phyloP scores from a whole-genome alignment of 2,329 filamentous ascomycete genomes.

The Botrytis medusae region DNA sequence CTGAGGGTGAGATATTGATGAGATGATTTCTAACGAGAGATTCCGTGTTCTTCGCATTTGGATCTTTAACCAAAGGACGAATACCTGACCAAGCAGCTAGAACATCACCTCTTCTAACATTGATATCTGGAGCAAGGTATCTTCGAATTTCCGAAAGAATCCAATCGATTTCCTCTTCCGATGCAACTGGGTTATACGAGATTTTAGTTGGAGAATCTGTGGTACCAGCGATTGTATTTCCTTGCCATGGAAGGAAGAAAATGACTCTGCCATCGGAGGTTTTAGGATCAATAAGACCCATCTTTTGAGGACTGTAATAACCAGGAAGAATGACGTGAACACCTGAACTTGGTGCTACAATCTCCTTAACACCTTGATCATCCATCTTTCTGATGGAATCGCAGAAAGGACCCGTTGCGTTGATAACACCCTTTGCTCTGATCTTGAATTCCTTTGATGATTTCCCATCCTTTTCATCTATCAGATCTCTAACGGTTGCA shows the following conservation, averaged over 20 bases:
- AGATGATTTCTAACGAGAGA: slow-evolving; percentile 86
- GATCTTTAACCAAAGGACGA: slow-evolving; percentile 80
- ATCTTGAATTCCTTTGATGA: slow-evolving; percentile 65
- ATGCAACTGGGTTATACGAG: slow-evolving; percentile 70
- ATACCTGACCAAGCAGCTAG: slow-evolving; percentile 89
- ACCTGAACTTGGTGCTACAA: slow-evolving; percentile 81
- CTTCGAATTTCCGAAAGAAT: slow-evolving; percentile 80
- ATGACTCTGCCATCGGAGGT: slow-evolving; percentile 88
- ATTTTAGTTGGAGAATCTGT: slow-evolving; percentile 78
- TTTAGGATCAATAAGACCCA: slow-evolving; percentile 83
- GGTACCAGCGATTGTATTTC: slow-evolving; percentile 87
- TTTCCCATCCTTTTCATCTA: slow-evolving; percentile 64
- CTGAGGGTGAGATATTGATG: slow-evolving; percentile 74
- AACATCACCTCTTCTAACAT: slow-evolving; percentile 81
- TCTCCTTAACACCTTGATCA: slow-evolving; percentile 68
- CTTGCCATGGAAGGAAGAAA: slow-evolving; percentile 92
- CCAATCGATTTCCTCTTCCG: slow-evolving; percentile 84
- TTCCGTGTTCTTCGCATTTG: slow-evolving; percentile 81
- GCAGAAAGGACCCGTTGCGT: slow-evolving; percentile 85
- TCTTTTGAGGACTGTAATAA: slow-evolving; percentile 80
- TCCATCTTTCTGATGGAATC: slow-evolving; percentile 86
- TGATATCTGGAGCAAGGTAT: slow-evolving; percentile 82
- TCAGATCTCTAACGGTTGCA: slow-evolving; percentile 69
- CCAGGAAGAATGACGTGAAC: slow-evolving; percentile 85
- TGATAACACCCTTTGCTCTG: slow-evolving; percentile 78